Evolutionary conservation across 768 basidiomycete species (phyloP).

Genomic region (Kwoniella dejecticola): DNA sequence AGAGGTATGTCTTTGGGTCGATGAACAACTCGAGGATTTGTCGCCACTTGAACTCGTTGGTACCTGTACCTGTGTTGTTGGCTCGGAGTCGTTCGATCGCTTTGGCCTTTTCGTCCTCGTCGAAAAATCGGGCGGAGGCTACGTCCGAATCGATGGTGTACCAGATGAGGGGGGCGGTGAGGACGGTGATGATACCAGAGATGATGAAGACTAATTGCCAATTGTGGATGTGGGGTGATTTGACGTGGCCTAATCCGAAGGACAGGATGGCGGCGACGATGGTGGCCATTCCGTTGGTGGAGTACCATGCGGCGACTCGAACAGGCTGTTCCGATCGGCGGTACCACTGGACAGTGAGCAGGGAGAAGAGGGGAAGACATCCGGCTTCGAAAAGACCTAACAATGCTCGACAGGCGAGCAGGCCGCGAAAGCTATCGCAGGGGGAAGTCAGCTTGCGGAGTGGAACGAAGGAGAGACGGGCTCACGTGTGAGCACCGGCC

Average conservation of each 20-base stretch:
- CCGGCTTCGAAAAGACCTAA: conserved; percentile 54
- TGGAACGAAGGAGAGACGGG: neutral
- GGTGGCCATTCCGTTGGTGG: conserved; percentile 48
- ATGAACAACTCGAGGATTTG: conserved; percentile 44
- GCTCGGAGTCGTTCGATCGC: conserved; percentile 50
- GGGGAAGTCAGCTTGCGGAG: neutral
- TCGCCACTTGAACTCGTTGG: conserved; percentile 48
- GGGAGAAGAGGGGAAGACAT: conserved; percentile 30
- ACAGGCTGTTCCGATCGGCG: conserved; percentile 41
- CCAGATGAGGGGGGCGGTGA: conserved; percentile 47
- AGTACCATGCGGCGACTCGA: conserved; percentile 45
- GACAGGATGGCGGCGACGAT: conserved; percentile 45
- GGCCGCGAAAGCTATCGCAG: conserved; percentile 11
- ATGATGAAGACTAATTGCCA: conserved; percentile 53
- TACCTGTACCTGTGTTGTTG: conserved; percentile 54
- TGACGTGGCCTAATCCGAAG: conserved; percentile 49
- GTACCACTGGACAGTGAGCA: conserved; percentile 51
- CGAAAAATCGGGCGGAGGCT: conserved; percentile 45
- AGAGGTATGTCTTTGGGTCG: conserved; percentile 47
- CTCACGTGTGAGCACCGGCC: conserved; percentile 33
- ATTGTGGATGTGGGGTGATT: conserved; percentile 26
- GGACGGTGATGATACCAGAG: conserved; percentile 45
- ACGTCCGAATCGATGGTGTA: conserved; percentile 43
- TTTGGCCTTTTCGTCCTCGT: conserved; percentile 43
- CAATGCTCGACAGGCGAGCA: conserved; percentile 50